Evolutionary conservation across 2,329 filamentous ascomycete genomes (phyloP), one percentile per base, ranked within the genome.

Genomic region (Epichloe baconii): DNA sequence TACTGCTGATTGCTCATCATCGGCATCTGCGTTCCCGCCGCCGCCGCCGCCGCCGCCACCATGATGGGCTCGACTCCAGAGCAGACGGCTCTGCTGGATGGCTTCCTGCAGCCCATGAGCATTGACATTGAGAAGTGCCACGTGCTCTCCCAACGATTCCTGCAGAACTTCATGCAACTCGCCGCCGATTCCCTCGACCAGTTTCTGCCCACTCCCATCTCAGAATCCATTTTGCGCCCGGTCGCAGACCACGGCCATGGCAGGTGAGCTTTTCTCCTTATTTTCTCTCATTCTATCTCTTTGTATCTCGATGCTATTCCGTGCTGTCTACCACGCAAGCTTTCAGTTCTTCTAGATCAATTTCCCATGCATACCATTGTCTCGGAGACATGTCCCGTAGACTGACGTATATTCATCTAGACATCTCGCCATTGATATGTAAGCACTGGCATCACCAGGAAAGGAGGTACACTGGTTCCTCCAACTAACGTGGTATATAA

Each of bases 371-470:
- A 11, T 31, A 31, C 8, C 26, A 31, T 10, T 31, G 8, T 10
- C 36, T 34, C 10, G 23, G 23, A 26, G 2, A 37, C 12, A 12
- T 8, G 15, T 19, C 6, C 14, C 23, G 34, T 23, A 38, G 21
- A 42, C 52, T 60, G 45, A 56, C 51, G 45, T 52, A 21, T 47
- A 10, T 43, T 19, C 19, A 44, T 47, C 21, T 58, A 82, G 79
- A 55, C 76, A 79, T 66, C 74, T 76, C 56, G 82, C 73, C 52
- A 82, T 82, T 66, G 83, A 80, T 67, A 82, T 80, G 82, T 85
- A 67, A 74, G 76, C 59, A 21, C 36, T 6, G 31, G 14, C 23
- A 40, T 10, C 31, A 43, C 5, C 21, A 26, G 37, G 44, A 50
- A 40, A 57, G 67, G 34, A 66, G 61, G 56, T 71, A 52, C 31